Evolutionary conservation across 371 early-diverging fungal genomes (phyloP).

Genomic region (Mucor plumbeus): DNA sequence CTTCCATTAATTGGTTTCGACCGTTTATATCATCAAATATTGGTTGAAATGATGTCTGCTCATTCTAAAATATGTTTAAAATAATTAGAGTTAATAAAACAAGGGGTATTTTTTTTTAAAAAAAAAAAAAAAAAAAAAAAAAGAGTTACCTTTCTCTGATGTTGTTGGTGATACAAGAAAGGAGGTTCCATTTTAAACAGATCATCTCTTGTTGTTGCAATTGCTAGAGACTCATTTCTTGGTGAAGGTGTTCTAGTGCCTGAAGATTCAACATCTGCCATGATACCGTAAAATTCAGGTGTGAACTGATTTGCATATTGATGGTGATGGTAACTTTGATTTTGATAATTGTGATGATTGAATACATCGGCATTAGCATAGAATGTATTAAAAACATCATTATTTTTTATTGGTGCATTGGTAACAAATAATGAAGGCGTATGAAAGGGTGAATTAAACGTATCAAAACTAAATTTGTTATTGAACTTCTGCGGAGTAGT

Average conservation of each 20-base stretch:
- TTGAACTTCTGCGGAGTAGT: background rate
- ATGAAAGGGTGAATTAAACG: conserved; percentile 27
- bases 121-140: too few relatives aligned
- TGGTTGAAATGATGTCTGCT: background rate
- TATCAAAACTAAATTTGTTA: conserved; percentile 6
- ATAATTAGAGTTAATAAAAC: conserved; percentile 3
- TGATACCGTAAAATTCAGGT: conserved; percentile 18
- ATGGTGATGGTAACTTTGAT: background rate
- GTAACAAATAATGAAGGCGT: conserved; percentile 23
- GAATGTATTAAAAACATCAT: conserved; percentile 7
- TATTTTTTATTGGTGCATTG: conserved; percentile 9
- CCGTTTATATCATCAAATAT: background rate
- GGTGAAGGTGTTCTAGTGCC: conserved; percentile 29
- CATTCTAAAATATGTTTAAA: background rate
- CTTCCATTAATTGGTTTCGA: conserved; percentile 28
- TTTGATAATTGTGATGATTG: background rate
- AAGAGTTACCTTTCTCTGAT: conserved; percentile 15
- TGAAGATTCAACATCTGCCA: conserved; percentile 33
- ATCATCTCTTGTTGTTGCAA: conserved; percentile 9
- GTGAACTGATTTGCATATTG: conserved; percentile 7
- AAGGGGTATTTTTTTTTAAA: background rate
- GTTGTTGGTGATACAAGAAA: conserved; percentile 23
- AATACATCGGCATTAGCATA: background rate
- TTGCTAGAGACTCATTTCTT: conserved; percentile 18
- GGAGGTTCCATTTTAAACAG: conserved; percentile 9